Evolutionary conservation across 2,329 filamentous ascomycete species (phyloP).

Genomic region (Graphiopsis chlorocephala): DNA sequence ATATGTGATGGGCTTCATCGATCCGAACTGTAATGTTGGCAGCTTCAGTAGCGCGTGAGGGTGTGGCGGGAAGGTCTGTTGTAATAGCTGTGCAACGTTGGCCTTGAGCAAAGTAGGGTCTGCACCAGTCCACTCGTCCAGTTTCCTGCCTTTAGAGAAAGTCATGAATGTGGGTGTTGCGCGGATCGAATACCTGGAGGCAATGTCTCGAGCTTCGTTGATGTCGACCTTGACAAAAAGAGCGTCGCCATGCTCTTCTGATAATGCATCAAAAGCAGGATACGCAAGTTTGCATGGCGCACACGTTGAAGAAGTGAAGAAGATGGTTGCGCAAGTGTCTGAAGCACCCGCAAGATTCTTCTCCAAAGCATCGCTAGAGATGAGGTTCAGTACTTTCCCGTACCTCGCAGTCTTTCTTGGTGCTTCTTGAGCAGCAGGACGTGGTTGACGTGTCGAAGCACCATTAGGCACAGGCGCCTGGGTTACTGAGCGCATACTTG

Average conservation of each 20-base stretch:
- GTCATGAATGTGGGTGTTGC: slow-evolving; percentile 89
- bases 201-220: slow-evolving; percentile 59
- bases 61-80: slow-evolving; percentile 73
- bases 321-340: slow-evolving; percentile 72
- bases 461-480: slow-evolving; percentile 53
- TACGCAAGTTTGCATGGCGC: slow-evolving; percentile 81
- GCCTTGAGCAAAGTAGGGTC: slow-evolving; percentile 65
- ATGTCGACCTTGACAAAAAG: slow-evolving; percentile 82
- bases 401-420: slow-evolving; percentile 14
- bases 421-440: slow-evolving; percentile 5
- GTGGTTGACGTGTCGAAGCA: slow-evolving; percentile 23
- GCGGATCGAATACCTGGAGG: slow-evolving; percentile 63
- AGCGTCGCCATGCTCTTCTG: slow-evolving; percentile 66
- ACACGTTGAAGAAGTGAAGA: slow-evolving; percentile 89
- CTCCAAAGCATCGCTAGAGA: slow-evolving; percentile 59
- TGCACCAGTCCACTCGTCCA: slow-evolving; percentile 78
- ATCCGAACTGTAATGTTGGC: slow-evolving; percentile 64
- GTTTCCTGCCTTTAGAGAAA: slow-evolving; percentile 71
- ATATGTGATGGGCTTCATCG: slow-evolving; percentile 69
- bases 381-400: slow-evolving; percentile 60
- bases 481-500: slow-evolving; percentile 60
- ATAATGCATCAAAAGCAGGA: slow-evolving; percentile 76
- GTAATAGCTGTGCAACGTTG: slow-evolving; percentile 70
- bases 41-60: slow-evolving; percentile 70
- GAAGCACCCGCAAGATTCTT: slow-evolving; percentile 58